Evolutionary conservation across 176 grass and related monocot species (phyloP).

Genomic region (Triticum monococcum): DNA sequence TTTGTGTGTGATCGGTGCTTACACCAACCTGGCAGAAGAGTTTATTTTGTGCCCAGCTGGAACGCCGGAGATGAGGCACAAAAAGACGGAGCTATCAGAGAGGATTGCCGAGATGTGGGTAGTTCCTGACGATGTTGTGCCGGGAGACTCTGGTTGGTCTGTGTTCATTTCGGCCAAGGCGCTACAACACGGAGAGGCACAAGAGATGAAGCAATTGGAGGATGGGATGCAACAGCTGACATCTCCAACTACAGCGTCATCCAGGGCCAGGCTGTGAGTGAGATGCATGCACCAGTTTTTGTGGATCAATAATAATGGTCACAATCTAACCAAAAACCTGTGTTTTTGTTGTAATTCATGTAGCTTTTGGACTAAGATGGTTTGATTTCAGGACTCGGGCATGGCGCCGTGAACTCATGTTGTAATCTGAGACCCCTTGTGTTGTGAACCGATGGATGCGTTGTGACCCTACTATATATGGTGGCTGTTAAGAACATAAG

Average conservation of each 20-base stretch:
- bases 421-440: background rate
- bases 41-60: no score
- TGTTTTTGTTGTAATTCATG: background rate
- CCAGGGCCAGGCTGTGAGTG: background rate
- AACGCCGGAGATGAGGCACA: background rate
- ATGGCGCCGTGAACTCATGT: background rate
- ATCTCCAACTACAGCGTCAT: background rate
- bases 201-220: background rate
- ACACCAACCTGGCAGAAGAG: background rate
- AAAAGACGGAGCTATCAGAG: background rate
- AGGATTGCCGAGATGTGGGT: background rate
- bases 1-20: no score
- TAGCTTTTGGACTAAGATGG: background rate
- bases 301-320: background rate
- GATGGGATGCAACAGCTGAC: background rate
- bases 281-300: background rate
- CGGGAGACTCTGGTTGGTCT: background rate
- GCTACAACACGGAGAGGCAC: background rate
- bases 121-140: background rate
- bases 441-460: background rate
- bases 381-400: background rate
- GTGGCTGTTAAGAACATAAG: slow-evolving; percentile 6
- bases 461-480: background rate
- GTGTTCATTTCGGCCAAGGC: background rate
- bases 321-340: background rate